Evolutionary conservation across 768 basidiomycete species (phyloP).

Genomic region (Rhodotorula toruloides): DNA sequence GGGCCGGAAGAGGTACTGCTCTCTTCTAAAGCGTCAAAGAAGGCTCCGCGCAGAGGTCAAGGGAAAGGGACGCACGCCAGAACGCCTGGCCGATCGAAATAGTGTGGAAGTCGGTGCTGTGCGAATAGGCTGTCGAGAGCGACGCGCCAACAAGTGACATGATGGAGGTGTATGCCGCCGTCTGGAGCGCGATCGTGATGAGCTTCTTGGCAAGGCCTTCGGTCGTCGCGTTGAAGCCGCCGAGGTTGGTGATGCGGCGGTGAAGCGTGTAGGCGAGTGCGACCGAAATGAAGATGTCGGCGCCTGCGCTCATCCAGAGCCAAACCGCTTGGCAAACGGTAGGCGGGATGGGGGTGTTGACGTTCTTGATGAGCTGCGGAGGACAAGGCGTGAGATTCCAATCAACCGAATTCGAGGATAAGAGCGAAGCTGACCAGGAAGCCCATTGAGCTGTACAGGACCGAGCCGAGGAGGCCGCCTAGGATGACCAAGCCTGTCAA

Average conservation of each 20-base stretch:
- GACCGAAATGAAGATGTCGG: constrained; percentile 15
- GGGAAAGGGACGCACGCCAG: background rate
- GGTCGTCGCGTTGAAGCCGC: constrained; percentile 10
- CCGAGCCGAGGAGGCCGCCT: too few species aligned
- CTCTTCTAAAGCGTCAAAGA: too few species aligned
- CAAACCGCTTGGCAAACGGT: constrained; percentile 8
- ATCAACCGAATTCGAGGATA: too few species aligned
- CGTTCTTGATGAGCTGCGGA: background rate
- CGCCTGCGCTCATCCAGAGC: constrained; percentile 13
- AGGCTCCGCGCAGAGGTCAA: too few species aligned
- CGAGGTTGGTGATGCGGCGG: constrained; percentile 15
- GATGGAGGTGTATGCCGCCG: constrained; percentile 18
- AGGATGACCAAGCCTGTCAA: too few species aligned
- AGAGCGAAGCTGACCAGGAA: too few species aligned
- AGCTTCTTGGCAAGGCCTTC: constrained; percentile 9
- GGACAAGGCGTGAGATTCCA: background rate
- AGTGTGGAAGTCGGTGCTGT: background rate
- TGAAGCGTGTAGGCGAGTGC: constrained; percentile 18
- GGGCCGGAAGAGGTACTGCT: constrained; percentile 18
- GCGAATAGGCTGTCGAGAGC: background rate
- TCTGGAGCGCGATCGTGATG: constrained; percentile 8
- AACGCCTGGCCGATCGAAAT: background rate
- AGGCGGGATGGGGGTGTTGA: background rate
- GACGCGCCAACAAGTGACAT: constrained; percentile 5
- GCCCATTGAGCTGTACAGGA: too few species aligned